Base-by-base conservation (phyloP, 257 asterid genomes). In the Nicotiana obtusifolia region DNA sequence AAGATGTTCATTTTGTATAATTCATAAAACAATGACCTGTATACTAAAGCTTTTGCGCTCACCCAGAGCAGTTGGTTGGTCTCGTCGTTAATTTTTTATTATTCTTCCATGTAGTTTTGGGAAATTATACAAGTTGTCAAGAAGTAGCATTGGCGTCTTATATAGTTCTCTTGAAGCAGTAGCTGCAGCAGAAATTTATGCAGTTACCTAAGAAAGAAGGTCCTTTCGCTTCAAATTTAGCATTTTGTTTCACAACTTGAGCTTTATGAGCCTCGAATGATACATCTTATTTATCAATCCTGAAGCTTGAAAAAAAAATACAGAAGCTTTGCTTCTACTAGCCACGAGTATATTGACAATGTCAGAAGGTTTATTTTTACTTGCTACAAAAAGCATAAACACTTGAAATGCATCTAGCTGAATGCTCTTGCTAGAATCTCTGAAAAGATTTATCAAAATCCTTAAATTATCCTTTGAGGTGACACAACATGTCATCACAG, bases 301-400 rank as follows among this genome's bases (percentile, higher is more conserved):
- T 88, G 87, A 96, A 91, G 81, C 84, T 88, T 10, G 86, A 86
- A 41, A 96, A 89, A 89, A 78, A 91, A 87, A 15, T 92, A 92
- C 20, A 94, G 64, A 44, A 96, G 93, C 84, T 96, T 37, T 95
- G 89, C 83, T 88, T 86, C 88, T 86, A 83, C 94, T 94, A 64
- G 91, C 94, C 31, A 85, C 91, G 5, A 96, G 89, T 65, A 94
- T 90, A 91, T 88, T 90, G 86, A 82, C 79, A 52, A 96, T 86
- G 68, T 93, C 97, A 1, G 85, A 64, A 30, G 98, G 97, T 82
- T 92, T 96, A 85, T 90, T 85, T 86, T 88, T 91, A 86, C 94
- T 91, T 60, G 98, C 98, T 84, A 96, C 98, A 37, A 94, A 96
- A 52, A 96, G 98, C 97, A 93, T 96, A 89, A 96, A 96, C 17